These are phyloP conservation scores for Colletotrichum truncatum DNA, from an alignment of 2,329 filamentous ascomycete genomes.

Conservation along the genomic window DNA sequence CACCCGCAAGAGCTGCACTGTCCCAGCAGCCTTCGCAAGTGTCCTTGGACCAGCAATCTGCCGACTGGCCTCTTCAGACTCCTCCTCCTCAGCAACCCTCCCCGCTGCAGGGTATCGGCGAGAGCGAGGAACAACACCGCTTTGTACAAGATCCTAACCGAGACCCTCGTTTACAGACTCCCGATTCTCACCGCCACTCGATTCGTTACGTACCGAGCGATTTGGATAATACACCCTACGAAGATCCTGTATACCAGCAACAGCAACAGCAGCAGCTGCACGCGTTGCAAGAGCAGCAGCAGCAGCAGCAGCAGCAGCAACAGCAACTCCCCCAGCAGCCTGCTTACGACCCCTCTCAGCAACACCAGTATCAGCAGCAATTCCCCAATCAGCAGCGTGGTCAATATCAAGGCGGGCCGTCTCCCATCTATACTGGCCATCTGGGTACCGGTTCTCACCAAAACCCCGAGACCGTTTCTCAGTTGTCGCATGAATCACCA, in stretches of 20 bases:
- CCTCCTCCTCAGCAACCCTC: slow-evolving; percentile 48
- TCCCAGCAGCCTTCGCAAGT: slow-evolving; percentile 45
- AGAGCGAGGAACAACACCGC: slow-evolving; percentile 45
- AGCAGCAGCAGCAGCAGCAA: slow-evolving; percentile 47
- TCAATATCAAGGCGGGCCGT: slow-evolving; percentile 44
- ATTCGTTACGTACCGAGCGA: slow-evolving; percentile 60
- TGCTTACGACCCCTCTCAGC: slow-evolving; percentile 49
- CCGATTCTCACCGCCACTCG: slow-evolving; percentile 48
- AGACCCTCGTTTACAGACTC: slow-evolving; percentile 49
- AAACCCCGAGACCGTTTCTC: slow-evolving; percentile 69
- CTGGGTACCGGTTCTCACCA: slow-evolving; percentile 45
- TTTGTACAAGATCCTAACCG: slow-evolving; percentile 49
- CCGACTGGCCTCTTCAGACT: slow-evolving; percentile 44
- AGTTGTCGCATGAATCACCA: slow-evolving; percentile 70
- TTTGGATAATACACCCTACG: slow-evolving; percentile 54
- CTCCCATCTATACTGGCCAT: slow-evolving; percentile 46
- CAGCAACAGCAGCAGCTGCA: slow-evolving; percentile 41
- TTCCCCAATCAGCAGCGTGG: slow-evolving; percentile 33
- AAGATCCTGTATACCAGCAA: slow-evolving; percentile 54
- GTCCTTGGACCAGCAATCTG: slow-evolving; percentile 44
- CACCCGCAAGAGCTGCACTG: slow-evolving; percentile 51
- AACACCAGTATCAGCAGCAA: slow-evolving; percentile 44
- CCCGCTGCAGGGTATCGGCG: slow-evolving; percentile 55
- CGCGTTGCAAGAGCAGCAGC: slow-evolving; percentile 45
- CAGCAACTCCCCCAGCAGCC: slow-evolving; percentile 45